A percentile compares a stretch with the other conserved stretches of the same genome.
Evolutionary conservation across 2,329 filamentous ascomycete species (phyloP).

Genomic region (Periconia digitata): DNA sequence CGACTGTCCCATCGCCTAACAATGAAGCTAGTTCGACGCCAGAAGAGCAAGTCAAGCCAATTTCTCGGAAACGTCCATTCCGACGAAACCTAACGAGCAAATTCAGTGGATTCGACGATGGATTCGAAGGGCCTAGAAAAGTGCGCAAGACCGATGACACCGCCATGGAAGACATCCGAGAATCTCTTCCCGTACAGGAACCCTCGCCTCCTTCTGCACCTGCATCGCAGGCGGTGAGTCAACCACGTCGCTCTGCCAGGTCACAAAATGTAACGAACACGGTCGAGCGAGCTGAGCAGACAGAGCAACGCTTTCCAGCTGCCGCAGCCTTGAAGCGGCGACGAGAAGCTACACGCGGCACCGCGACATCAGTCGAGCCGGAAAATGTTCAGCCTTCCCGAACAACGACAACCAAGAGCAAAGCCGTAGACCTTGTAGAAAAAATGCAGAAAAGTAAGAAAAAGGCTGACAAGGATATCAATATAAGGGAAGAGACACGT

Average conservation of each 20-base stretch:
- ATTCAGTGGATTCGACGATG: slow-evolving; percentile 76
- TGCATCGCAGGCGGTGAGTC: slow-evolving; percentile 22
- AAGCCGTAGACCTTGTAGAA: slow-evolving; percentile 46
- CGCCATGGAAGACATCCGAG: slow-evolving; percentile 30
- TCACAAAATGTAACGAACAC: slow-evolving; percentile 43
- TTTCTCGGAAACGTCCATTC: slow-evolving; percentile 33
- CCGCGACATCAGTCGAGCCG: slow-evolving; percentile 30
- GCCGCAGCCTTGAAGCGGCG: slow-evolving; percentile 78
- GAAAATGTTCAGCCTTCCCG: slow-evolving; percentile 41
- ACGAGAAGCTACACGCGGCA: slow-evolving; percentile 45
- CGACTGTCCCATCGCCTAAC: slow-evolving; percentile 19
- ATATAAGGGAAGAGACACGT: slow-evolving; percentile 57
- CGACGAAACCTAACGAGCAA: slow-evolving; percentile 48
- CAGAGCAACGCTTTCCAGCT: slow-evolving; percentile 75
- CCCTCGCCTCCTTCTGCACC: slow-evolving; percentile 19
- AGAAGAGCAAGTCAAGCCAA: slow-evolving; percentile 25
- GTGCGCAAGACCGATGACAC: slow-evolving; percentile 30
- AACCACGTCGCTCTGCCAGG: slow-evolving; percentile 21
- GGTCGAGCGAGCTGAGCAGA: slow-evolving; percentile 51
- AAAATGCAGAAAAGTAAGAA: slow-evolving; percentile 38
- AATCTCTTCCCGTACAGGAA: slow-evolving; percentile 13
- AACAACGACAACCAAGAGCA: slow-evolving; percentile 17
- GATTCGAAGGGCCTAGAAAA: slow-evolving; percentile 42
- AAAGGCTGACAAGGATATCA: slow-evolving; percentile 60
- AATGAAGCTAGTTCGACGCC: slow-evolving; percentile 16